These are phyloP conservation scores for Bryoerythrophyllum caledonicum DNA, from an alignment of 225 moss, liverwort and hornwort species.

Conservation along the genomic window DNA sequence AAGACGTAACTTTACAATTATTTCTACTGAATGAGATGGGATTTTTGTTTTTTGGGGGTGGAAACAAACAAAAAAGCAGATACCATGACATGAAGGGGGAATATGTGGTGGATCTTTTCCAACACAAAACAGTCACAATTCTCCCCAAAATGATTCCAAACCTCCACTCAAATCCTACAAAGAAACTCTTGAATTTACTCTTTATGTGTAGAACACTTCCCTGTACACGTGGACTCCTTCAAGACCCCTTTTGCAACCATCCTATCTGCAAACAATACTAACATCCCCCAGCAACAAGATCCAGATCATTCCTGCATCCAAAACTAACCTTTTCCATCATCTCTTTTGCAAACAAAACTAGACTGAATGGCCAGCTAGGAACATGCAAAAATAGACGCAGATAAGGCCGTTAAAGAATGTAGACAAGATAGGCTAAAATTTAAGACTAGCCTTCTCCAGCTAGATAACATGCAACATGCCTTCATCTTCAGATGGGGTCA, in stretches of 20 bases:
- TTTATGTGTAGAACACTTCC: not conserved
- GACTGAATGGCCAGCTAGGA: not conserved
- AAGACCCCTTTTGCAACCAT: slow-evolving; percentile 9
- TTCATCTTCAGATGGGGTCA: no score
- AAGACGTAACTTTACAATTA: no score
- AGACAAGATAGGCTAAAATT: slow-evolving; percentile 10
- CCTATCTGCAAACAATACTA: slow-evolving; percentile 7
- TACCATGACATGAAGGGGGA: not conserved
- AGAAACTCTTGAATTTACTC: not conserved
- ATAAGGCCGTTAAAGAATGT: slow-evolving; percentile 30
- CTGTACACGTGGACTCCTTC: slow-evolving; percentile 15
- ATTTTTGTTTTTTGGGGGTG: no score
- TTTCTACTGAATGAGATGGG: no score
- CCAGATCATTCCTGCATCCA: not conserved
- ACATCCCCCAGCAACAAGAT: slow-evolving; percentile 20
- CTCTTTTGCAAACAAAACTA: slow-evolving; percentile 11
- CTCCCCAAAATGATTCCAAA: not conserved
- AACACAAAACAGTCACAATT: not conserved
- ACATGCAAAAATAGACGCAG: slow-evolving; percentile 21
- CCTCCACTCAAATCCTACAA: not conserved
- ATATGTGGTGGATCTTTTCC: not conserved
- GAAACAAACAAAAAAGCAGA: no score
- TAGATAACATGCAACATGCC: no score
- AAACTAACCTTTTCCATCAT: slow-evolving; percentile 5
- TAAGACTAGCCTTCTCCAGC: no score